Conservation (phyloP, 306 rosid species). For the Lotus japonicus region DNA sequence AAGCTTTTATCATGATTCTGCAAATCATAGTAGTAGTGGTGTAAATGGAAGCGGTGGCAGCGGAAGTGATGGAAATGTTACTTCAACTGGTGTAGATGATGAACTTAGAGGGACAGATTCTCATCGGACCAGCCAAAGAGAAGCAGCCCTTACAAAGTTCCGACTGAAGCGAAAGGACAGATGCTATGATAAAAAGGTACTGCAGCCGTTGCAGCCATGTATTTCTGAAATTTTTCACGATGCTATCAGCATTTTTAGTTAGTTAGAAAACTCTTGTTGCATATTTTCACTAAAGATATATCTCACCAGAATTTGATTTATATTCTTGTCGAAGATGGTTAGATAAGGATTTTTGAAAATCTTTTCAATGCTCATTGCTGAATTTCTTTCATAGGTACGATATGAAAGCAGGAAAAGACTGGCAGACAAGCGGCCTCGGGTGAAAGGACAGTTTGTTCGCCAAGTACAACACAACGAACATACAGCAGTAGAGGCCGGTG, state of each 20-base stretch:
- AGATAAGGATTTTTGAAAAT: not conserved
- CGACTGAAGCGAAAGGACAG: constrained; percentile 74
- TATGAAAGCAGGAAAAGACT: constrained; percentile 68
- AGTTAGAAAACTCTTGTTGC: not conserved
- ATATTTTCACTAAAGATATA: not conserved
- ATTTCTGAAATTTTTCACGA: too few relatives aligned
- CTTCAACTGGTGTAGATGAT: constrained; percentile 28
- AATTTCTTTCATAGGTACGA: constrained; percentile 44
- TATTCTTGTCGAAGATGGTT: not conserved
- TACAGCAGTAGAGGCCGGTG: constrained; percentile 24
- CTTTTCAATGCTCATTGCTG: constrained; percentile 1
- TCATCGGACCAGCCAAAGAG: constrained; percentile 49
- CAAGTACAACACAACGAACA: constrained; percentile 34
- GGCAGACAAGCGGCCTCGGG: constrained; percentile 74
- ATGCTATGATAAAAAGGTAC: constrained; percentile 82
- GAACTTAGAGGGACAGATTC: constrained; percentile 35
- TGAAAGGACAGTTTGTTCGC: constrained; percentile 78
- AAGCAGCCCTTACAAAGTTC: constrained; percentile 82
- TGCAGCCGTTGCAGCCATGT: too few relatives aligned
- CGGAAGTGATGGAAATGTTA: constrained; percentile 37
- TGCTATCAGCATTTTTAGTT: not conserved
- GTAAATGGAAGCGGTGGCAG: constrained; percentile 37
- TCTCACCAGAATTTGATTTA: not conserved
- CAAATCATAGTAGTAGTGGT: constrained; percentile 14
- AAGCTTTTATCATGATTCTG: constrained; percentile 32